Percentiles rank a stretch among this genome's conserved stretches.
Evolutionary conservation across 352 stramenopile species (phyloP).

Genomic region (Peronosclerospora sorghi): DNA sequence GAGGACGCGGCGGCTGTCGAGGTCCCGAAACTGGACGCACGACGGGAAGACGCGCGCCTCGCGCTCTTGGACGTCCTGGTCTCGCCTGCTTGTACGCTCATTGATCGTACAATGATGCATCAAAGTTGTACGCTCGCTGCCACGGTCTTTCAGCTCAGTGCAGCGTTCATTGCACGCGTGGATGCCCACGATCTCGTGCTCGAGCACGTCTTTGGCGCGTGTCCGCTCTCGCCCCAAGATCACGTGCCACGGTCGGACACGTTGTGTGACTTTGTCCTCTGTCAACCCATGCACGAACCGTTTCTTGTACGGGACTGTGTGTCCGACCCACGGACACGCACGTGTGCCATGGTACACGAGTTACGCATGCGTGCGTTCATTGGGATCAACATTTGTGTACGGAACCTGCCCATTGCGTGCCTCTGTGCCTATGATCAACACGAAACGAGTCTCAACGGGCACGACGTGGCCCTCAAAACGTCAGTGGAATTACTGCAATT

Average conservation of each 20-base stretch:
- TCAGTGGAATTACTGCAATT: constrained; percentile 27
- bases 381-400: constrained; percentile 33
- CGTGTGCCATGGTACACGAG: constrained; percentile 47
- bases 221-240: constrained; percentile 13
- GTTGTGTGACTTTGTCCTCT: constrained; percentile 48
- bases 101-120: constrained; percentile 47
- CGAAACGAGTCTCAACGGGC: constrained; percentile 10
- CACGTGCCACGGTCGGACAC: constrained; percentile 35
- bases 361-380: constrained; percentile 43
- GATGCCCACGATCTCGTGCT: constrained; percentile 37
- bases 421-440: constrained; percentile 38
- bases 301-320: constrained; percentile 39
- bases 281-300: constrained; percentile 27
- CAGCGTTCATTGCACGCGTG: constrained; percentile 45
- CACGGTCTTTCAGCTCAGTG: constrained; percentile 30
- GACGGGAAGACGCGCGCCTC: constrained; percentile 29
- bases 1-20: constrained; percentile 27
- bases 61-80: constrained; percentile 40
- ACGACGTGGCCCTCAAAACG: constrained; percentile 28
- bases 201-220: constrained; percentile 32
- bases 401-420: constrained; percentile 40
- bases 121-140: constrained; percentile 39
- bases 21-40: constrained; percentile 29
- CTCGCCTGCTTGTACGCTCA: constrained; percentile 44
- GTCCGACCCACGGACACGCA: constrained; percentile 30